Percentiles rank a stretch among this genome's conserved stretches.
Conservation (phyloP, 306 rosid species). For the Sicyos baderoa region DNA sequence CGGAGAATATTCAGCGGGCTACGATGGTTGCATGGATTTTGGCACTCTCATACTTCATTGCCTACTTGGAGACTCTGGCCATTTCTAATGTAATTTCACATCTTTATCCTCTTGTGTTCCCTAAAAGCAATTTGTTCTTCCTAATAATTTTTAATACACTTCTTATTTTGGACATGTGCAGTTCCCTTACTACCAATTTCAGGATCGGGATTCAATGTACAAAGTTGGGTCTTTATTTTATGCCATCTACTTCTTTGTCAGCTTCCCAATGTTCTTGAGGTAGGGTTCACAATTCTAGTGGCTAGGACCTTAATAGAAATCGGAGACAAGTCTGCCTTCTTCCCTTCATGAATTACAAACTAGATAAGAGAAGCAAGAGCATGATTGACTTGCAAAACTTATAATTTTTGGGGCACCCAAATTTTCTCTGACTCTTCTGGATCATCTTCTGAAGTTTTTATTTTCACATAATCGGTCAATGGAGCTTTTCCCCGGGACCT, state of each 20-base stretch:
- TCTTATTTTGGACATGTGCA: constrained; percentile 39
- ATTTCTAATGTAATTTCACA: constrained; percentile 69
- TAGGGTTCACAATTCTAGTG: constrained; percentile 28
- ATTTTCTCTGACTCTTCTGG: constrained; percentile 4
- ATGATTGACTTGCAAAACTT: constrained; percentile 15
- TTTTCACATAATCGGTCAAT: too few species aligned
- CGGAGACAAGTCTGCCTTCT: constrained; percentile 24
- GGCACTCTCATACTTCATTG: constrained; percentile 77
- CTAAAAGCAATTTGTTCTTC: constrained; percentile 11
- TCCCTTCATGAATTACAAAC: constrained; percentile 18
- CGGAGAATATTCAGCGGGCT: constrained; percentile 52
- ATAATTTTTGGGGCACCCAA: not conserved
- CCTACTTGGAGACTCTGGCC: constrained; percentile 86
- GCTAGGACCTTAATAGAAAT: constrained; percentile 43
- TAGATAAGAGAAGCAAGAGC: not conserved
- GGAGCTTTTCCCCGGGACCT: too few species aligned
- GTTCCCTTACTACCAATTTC: constrained; percentile 93
- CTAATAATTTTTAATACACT: constrained; percentile 14
- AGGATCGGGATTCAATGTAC: constrained; percentile 83
- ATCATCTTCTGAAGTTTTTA: not conserved
- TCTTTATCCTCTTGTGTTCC: constrained; percentile 14
- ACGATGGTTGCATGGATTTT: constrained; percentile 76
- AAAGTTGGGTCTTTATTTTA: constrained; percentile 88
- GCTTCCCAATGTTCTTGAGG: constrained; percentile 99
- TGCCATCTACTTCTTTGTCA: constrained; percentile 90